Percentiles rank a stretch among this genome's conserved stretches.
Evolutionary conservation across 768 basidiomycete genomes (phyloP).

Genomic region (Boletus tylopilopsis): DNA sequence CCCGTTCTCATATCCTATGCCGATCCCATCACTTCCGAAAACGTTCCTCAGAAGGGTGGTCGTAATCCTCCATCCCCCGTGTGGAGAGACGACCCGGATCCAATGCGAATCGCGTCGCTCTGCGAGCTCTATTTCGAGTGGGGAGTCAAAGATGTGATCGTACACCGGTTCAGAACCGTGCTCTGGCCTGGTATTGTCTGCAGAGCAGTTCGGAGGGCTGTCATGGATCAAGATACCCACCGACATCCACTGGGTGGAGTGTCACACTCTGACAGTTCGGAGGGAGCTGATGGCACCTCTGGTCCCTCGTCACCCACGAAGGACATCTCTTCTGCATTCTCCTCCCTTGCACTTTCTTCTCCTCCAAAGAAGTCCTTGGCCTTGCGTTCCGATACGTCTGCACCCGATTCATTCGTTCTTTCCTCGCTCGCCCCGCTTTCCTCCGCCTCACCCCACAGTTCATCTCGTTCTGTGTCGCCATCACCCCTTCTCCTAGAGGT

Average conservation of each 20-base stretch:
- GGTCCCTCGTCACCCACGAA: conserved; percentile 21
- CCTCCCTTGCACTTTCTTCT: conserved; percentile 15
- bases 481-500: conserved; percentile 58
- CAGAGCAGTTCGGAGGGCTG: conserved; percentile 64
- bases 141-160: conserved; percentile 79
- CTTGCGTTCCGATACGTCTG: background rate
- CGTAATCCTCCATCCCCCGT: conserved; percentile 33
- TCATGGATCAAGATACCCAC: conserved; percentile 44
- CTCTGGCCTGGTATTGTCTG: conserved; percentile 76
- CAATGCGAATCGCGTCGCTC: conserved; percentile 65
- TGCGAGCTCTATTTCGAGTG: conserved; percentile 93
- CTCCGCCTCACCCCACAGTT: background rate
- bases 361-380: conserved; percentile 11
- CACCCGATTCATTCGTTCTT: conserved; percentile 7
- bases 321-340: conserved; percentile 9
- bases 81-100: conserved; percentile 59
- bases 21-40: conserved; percentile 71
- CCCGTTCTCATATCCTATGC: conserved; percentile 76
- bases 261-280: background rate
- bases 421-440: conserved; percentile 17
- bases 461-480: conserved; percentile 3
- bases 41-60: conserved; percentile 36
- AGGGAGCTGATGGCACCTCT: no score
- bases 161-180: conserved; percentile 79
- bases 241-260: background rate